Base-by-base conservation (phyloP, 2,329 filamentous ascomycete genomes). In the Aspergillus intermedius region DNA sequence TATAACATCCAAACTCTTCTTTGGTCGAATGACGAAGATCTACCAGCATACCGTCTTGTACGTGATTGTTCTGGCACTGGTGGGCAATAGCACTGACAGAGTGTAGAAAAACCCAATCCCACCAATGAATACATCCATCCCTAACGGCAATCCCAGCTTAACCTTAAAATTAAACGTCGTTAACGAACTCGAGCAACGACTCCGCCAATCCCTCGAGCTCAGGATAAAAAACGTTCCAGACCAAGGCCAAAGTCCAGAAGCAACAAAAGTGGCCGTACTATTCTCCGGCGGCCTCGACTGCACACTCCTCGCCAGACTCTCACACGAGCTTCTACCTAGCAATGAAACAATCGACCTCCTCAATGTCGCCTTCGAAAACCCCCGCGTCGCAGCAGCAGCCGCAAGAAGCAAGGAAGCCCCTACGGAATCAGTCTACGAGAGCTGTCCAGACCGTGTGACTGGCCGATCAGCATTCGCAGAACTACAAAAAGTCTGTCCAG, bases 281-380 rank as follows among this genome's bases (percentile, higher is more conserved):
- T 98, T 97, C 66, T 98, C 93, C 0, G 93, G 93, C 2, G 93
- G 93, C 0, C 78, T 98, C 5, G 93, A 98, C 66, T 97, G 93
- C 64, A 91, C 91, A 0, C 76, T 96, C 0, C 75, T 98, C 44
- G 91, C 91, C 19, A 81, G 90, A 40, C 70, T 97, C 21, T 76
- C 80, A 9, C 87, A 95, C 63, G 86, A 95, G 10, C 69, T 94
- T 2, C 65, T 97, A 2, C 86, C 87, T 0, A 12, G 63, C 0
- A 69, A 77, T 3, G 84, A 94, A 60, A 74, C 79, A 1, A 83
- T 98, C 52, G 93, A 97, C 62, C 76, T 98, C 7, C 78, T 98
- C 54, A 98, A 98, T 57, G 91, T 98, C 42, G 93, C 91, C 0
- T 98, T 98, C 61, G 88, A 98, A 67, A 98, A 98, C 56, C 91